phyloP scores from a whole-genome alignment of 306 rosid species.

The Quillaja saponaria region DNA sequence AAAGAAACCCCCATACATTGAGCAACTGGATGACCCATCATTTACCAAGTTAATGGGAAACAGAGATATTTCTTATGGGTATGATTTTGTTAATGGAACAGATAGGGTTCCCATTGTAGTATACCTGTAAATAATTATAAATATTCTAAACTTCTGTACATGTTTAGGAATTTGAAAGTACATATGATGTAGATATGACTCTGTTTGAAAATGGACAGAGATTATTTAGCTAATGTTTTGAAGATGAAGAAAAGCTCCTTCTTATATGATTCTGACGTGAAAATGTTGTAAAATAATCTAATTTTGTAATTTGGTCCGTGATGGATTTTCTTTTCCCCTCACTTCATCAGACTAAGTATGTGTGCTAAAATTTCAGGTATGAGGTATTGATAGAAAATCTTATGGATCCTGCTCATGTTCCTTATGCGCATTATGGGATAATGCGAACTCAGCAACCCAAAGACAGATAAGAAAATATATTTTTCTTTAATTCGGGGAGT shows the following conservation, averaged over 20 bases:
- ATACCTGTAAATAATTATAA: not conserved
- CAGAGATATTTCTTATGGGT: slow-evolving; percentile 87
- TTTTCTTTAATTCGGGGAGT: slow-evolving; percentile 12
- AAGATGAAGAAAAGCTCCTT: slow-evolving; percentile 2
- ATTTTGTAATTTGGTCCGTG: not conserved
- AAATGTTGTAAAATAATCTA: not conserved
- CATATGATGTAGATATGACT: slow-evolving; percentile 3
- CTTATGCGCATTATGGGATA: slow-evolving; percentile 78
- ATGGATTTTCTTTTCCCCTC: not conserved
- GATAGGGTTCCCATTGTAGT: slow-evolving; percentile 11
- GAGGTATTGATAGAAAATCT: slow-evolving; percentile 90
- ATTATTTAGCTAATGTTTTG: not conserved
- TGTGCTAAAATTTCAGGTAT: slow-evolving; percentile 58
- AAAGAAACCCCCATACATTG: slow-evolving; percentile 63
- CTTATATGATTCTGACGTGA: slow-evolving; percentile 4
- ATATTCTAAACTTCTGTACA: slow-evolving; percentile 9
- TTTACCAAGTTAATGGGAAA: slow-evolving; percentile 54
- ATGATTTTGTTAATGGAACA: slow-evolving; percentile 28
- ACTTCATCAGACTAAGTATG: slow-evolving; percentile 20
- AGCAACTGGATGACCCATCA: slow-evolving; percentile 76
- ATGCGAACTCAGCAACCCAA: slow-evolving; percentile 50
- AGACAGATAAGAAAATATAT: slow-evolving; percentile 41
- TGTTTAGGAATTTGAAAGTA: not conserved
- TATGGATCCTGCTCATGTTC: slow-evolving; percentile 91
- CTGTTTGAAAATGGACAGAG: slow-evolving; percentile 9